Evolutionary conservation across 257 asterid genomes (phyloP).

Genomic region (Nicotiana benthamiana): DNA sequence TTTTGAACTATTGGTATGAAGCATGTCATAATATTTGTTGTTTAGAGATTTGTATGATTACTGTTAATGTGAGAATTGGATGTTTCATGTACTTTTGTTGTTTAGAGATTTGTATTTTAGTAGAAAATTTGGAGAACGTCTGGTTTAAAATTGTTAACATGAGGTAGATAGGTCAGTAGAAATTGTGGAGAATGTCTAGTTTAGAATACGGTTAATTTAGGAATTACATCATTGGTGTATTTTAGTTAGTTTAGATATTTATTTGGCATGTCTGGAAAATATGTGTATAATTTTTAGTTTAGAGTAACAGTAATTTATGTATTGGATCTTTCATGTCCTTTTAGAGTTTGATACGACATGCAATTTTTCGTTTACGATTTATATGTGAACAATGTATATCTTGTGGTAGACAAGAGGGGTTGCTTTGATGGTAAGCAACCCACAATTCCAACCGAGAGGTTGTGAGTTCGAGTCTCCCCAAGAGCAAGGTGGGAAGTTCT

Average conservation of each 20-base stretch:
- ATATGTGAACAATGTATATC: not conserved
- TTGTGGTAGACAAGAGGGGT: too few species aligned
- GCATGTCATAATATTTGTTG: too few species aligned
- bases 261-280: not conserved
- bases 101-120: not conserved
- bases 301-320: not conserved
- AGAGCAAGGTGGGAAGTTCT: too few species aligned
- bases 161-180: not conserved
- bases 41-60: too few species aligned
- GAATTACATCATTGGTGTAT: not conserved
- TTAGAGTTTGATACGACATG: not conserved
- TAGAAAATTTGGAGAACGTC: not conserved
- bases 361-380: not conserved
- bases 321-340: not conserved
- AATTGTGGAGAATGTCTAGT: not conserved
- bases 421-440: too few species aligned
- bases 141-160: not conserved
- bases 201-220: not conserved
- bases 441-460: too few species aligned
- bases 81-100: not conserved
- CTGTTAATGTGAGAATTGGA: not conserved
- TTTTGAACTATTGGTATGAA: too few species aligned
- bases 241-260: not conserved
- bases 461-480: too few species aligned
- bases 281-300: not conserved